A percentile compares a stretch with the other conserved stretches of the same genome.
phyloP scores from a whole-genome alignment of 345 rosid species.

The Arabis hirsuta region DNA sequence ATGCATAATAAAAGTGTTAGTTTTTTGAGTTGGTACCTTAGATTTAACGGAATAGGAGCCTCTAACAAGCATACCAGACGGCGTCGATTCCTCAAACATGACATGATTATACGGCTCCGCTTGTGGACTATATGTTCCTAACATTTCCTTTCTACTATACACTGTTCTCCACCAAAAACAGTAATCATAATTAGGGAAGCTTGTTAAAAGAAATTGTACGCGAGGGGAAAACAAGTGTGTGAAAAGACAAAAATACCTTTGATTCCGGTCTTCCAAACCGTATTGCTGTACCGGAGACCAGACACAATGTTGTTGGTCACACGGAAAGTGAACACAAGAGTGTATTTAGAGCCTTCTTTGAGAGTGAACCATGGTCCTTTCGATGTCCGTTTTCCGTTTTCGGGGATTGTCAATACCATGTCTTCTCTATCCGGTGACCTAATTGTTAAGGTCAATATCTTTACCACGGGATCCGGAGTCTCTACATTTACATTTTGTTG shows the following conservation, averaged over 20 bases:
- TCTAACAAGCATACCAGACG: conserved; percentile 85
- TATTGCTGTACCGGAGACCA: conserved; percentile 75
- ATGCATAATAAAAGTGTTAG: neutral
- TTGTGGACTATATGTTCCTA: conserved; percentile 93
- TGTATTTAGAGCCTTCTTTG: conserved; percentile 84
- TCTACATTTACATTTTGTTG: conserved; percentile 52
- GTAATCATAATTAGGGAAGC: neutral
- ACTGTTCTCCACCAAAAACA: conserved; percentile 47
- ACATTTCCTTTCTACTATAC: conserved; percentile 82
- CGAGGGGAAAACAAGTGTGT: neutral
- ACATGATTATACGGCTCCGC: conserved; percentile 71
- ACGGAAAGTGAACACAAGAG: conserved; percentile 64
- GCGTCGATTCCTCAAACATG: conserved; percentile 82
- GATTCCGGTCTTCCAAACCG: conserved; percentile 82
- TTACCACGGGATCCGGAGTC: conserved; percentile 82
- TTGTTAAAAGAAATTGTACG: neutral
- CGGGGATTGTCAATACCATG: conserved; percentile 67
- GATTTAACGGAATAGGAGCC: conserved; percentile 83
- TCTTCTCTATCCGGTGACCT: conserved; percentile 72
- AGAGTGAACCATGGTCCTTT: conserved; percentile 87
- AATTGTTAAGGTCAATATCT: conserved; percentile 68
- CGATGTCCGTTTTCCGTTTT: conserved; percentile 57
- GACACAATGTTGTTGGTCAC: conserved; percentile 91
- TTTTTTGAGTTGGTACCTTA: conserved; percentile 49
- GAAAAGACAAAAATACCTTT: conserved; percentile 49